A percentile compares a stretch with the other conserved stretches of the same genome.
Conservation (phyloP, 768 basidiomycete species). For the Serpula lacrymans region DNA sequence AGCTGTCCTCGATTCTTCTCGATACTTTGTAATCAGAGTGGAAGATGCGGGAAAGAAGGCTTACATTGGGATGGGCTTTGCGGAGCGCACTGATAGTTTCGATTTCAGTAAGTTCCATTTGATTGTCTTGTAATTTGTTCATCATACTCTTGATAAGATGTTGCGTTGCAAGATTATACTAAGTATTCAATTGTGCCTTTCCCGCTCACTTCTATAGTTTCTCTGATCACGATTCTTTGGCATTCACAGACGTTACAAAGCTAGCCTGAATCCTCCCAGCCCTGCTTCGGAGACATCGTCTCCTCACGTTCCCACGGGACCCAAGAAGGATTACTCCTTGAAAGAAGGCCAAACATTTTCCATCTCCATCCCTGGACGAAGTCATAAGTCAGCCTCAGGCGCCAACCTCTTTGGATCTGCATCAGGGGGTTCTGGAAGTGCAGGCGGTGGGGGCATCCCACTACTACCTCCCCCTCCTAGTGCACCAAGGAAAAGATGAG, state of each 20-base stretch:
- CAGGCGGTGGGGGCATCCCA: constrained; percentile 48
- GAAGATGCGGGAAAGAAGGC: constrained; percentile 87
- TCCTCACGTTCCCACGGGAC: constrained; percentile 70
- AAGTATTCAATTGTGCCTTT: constrained; percentile 48
- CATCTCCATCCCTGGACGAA: constrained; percentile 84
- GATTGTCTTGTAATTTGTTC: background rate
- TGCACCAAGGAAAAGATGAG: constrained; percentile 45
- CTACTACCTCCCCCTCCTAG: constrained; percentile 84
- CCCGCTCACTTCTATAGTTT: background rate
- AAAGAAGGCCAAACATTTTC: constrained; percentile 96
- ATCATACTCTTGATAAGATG: constrained; percentile 45
- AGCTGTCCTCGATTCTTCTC: constrained; percentile 91
- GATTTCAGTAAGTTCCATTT: constrained; percentile 91
- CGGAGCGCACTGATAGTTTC: constrained; percentile 84
- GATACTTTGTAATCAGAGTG: constrained; percentile 91
- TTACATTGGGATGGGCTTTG: constrained; percentile 92
- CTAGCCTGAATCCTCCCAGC: constrained; percentile 53
- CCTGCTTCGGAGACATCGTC: constrained; percentile 45
- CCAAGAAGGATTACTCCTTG: constrained; percentile 90
- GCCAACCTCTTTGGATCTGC: constrained; percentile 38
- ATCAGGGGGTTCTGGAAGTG: constrained; percentile 17
- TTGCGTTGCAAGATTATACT: constrained; percentile 82
- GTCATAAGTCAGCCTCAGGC: constrained; percentile 33
- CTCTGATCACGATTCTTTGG: constrained; percentile 1
- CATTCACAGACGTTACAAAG: constrained; percentile 54